Percentiles rank a stretch among this genome's conserved stretches.
phyloP scores from a whole-genome alignment of 2,329 filamentous ascomycete species.

The Clarireedia homoeocarpa region DNA sequence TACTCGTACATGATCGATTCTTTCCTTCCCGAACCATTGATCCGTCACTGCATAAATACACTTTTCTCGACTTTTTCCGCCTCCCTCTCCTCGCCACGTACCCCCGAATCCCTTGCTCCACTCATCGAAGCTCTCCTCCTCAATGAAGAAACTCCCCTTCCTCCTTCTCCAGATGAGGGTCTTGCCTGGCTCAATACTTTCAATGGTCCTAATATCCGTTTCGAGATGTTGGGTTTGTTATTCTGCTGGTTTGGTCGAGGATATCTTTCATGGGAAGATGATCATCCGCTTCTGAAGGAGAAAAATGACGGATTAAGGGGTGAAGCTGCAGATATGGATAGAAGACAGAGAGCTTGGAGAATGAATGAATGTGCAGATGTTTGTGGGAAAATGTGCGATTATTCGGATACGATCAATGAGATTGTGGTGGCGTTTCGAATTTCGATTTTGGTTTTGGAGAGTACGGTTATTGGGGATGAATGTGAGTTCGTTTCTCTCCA shows the following conservation, averaged over 20 bases:
- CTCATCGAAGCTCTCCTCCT: conserved; percentile 20
- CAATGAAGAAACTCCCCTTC: conserved; percentile 21
- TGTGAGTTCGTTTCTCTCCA: background rate
- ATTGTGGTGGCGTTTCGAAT: conserved; percentile 12
- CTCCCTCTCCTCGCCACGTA: conserved; percentile 15
- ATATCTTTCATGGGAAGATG: conserved; percentile 21
- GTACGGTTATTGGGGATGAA: background rate
- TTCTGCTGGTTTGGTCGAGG: conserved; percentile 25
- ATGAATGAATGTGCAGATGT: conserved; percentile 27
- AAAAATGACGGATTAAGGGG: conserved; percentile 14
- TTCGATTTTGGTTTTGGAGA: background rate
- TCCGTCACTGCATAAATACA: conserved; percentile 16
- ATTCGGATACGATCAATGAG: conserved; percentile 11
- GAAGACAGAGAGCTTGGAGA: conserved; percentile 24
- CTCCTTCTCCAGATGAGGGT: conserved; percentile 21
- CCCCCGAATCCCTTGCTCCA: conserved; percentile 13
- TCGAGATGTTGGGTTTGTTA: conserved; percentile 25
- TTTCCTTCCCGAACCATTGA: conserved; percentile 15
- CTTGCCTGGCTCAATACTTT: conserved; percentile 25
- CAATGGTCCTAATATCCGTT: conserved; percentile 22
- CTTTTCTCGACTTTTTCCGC: conserved; percentile 20
- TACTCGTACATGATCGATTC: conserved; percentile 10
- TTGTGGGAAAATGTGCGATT: conserved; percentile 12
- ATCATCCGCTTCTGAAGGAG: conserved; percentile 20
- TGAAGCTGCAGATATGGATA: conserved; percentile 10